Evolutionary conservation across 768 basidiomycete genomes (phyloP), one percentile per base, ranked within the genome.

Genomic region (Leccinum arenicola): DNA sequence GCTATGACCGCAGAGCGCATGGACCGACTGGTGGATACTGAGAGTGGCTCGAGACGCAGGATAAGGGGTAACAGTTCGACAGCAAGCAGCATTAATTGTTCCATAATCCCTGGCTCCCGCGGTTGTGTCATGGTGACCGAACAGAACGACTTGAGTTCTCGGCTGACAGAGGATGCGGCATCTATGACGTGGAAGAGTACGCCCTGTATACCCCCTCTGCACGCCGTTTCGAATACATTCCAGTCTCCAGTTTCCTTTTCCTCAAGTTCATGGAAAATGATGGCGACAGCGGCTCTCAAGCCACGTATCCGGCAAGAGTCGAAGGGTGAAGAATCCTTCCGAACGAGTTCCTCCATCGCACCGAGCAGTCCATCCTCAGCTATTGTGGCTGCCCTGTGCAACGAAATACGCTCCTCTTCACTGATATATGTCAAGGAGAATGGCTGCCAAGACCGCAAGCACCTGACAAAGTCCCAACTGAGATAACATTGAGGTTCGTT

Each of bases 351-450:
- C 50, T 86, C 84, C 12, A 89, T 72, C 2, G 86, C 88, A 19
- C 83, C 82, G 0, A 78, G 65, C 3, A 90, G 66, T 1, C 89
- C 89, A 57, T 88, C 84, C 35, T 89, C 83, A 0, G 83, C 86
- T n/a, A 92, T 82, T 25, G 79, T 72, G 0, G 89, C 88, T 12
- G 85, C 76, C 64, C 85, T 81, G 23, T 81, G 80, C 67, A 92
- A 75, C 8, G 81, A 77, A 27, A 82, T 71, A 11, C 83, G 76
- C 56, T 89, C 87, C 27, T 81, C 76, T 38, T 87, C 83, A 1
- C 80, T 77, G 52, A 91, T 89, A 63, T 75, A 82, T 4, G 84
- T 82, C 31, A 88, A 74, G 8, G 84, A 82, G 29, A 88, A 77
- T 1, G 86, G 85, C 6, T 80, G 80, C 55, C 89, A 80, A 10